Conservation (phyloP, 306 rosid species). For the Abrus pulchellus region DNA sequence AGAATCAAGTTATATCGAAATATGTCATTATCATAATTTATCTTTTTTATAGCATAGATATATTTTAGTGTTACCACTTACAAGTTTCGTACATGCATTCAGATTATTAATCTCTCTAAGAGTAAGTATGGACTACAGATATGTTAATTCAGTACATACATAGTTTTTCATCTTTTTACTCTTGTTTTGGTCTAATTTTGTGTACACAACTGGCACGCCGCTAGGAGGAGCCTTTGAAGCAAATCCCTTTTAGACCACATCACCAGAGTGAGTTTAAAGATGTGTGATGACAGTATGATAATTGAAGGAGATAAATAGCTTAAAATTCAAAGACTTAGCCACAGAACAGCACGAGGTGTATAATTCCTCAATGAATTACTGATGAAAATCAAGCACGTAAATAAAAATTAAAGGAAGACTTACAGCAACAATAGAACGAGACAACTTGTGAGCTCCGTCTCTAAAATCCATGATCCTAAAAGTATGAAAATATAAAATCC, state of each 20-base stretch:
- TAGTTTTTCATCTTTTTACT: too few species aligned
- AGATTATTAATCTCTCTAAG: not conserved
- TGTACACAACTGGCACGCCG: too few species aligned
- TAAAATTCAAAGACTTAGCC: constrained; percentile 23
- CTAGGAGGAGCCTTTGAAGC: too few species aligned
- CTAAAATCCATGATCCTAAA: constrained; percentile 50
- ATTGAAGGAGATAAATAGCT: not conserved
- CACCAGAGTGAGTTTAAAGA: not conserved
- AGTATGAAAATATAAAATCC: constrained; percentile 4
- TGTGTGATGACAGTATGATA: not conserved
- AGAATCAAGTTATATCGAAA: not conserved
- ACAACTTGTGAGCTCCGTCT: constrained; percentile 34
- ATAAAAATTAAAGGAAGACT: constrained; percentile 28
- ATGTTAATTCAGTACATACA: not conserved
- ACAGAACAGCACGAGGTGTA: not conserved
- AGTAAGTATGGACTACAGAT: not conserved
- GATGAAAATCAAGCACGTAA: not conserved
- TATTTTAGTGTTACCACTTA: not conserved
- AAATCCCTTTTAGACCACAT: too few species aligned
- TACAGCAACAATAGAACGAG: constrained; percentile 39
- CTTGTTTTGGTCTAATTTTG: too few species aligned
- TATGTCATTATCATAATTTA: not conserved
- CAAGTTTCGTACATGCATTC: too few species aligned
- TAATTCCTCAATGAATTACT: not conserved
- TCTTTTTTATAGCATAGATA: not conserved